These are phyloP conservation scores for Phytopythium chamaehyphon DNA, from an alignment of 352 stramenopile species.

Conservation along the genomic window DNA sequence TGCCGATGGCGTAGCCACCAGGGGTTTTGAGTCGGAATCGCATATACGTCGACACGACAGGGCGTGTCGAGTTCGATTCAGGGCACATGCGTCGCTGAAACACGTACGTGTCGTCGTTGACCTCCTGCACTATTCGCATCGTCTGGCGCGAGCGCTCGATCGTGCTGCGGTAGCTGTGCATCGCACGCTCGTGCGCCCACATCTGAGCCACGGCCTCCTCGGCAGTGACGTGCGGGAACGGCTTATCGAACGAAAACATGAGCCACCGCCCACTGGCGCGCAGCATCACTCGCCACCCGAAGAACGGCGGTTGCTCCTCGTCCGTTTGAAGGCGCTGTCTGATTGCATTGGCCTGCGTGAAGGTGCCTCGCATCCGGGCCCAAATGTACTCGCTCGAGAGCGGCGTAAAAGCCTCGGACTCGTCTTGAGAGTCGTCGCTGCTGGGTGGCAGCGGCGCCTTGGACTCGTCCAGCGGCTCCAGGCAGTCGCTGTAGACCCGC, in stretches of 20 bases:
- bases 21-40: slow-evolving; percentile 38
- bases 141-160: slow-evolving; percentile 21
- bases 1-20: slow-evolving; percentile 20
- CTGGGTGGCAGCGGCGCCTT: slow-evolving; percentile 5
- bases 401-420: slow-evolving; percentile 19
- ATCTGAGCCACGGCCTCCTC: slow-evolving; percentile 32
- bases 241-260: slow-evolving; percentile 44
- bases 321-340: slow-evolving; percentile 19
- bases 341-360: slow-evolving; percentile 20
- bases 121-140: slow-evolving; percentile 28
- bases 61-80: slow-evolving; percentile 10
- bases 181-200: slow-evolving; percentile 34
- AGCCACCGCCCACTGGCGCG: slow-evolving; percentile 25
- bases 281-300: slow-evolving; percentile 37
- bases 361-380: slow-evolving; percentile 15
- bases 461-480: slow-evolving; percentile 10
- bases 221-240: slow-evolving; percentile 36
- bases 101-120: slow-evolving; percentile 55
- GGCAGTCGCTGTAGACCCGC: slow-evolving; percentile 32
- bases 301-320: slow-evolving; percentile 31
- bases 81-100: slow-evolving; percentile 18
- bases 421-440: slow-evolving; percentile 8
- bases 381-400: slow-evolving; percentile 16
- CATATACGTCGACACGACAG: slow-evolving; percentile 30
- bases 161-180: slow-evolving; percentile 32